phyloP scores from a whole-genome alignment of 306 rosid species.

The Cicer bijugum region DNA sequence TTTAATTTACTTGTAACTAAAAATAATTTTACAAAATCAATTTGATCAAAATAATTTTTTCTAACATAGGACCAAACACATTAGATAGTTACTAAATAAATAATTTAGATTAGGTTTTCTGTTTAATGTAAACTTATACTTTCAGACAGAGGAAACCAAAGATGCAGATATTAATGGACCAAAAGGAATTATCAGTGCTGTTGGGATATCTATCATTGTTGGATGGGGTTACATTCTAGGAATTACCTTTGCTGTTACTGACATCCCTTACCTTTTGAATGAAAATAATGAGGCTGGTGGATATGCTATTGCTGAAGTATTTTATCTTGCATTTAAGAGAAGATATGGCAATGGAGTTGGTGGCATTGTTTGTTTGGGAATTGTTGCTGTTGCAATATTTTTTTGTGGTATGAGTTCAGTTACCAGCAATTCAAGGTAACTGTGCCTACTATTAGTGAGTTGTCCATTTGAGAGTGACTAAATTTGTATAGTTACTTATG shows the following conservation, averaged over 20 bases:
- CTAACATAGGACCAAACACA: neutral
- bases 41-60: neutral
- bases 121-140: constrained; percentile 40
- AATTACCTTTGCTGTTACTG: constrained; percentile 75
- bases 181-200: constrained; percentile 85
- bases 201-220: constrained; percentile 79
- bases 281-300: constrained; percentile 81
- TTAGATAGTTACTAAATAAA: neutral
- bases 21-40: neutral
- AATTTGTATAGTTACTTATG: constrained; percentile 23
- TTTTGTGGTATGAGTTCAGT: constrained; percentile 97
- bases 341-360: constrained; percentile 88
- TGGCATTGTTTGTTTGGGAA: constrained; percentile 88
- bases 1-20: neutral
- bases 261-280: constrained; percentile 70
- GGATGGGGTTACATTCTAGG: constrained; percentile 89
- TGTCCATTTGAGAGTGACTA: constrained; percentile 28
- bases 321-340: constrained; percentile 77
- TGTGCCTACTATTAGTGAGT: neutral
- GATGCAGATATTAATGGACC: constrained; percentile 87
- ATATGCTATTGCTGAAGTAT: constrained; percentile 84
- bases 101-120: constrained; percentile 36
- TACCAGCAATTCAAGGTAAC: constrained; percentile 89
- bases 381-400: constrained; percentile 86
- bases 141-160: constrained; percentile 95